These are phyloP conservation scores for Coniferiporia sulphurascens DNA, from an alignment of 1,284 basidiomycete genomes.

Conservation along the genomic window DNA sequence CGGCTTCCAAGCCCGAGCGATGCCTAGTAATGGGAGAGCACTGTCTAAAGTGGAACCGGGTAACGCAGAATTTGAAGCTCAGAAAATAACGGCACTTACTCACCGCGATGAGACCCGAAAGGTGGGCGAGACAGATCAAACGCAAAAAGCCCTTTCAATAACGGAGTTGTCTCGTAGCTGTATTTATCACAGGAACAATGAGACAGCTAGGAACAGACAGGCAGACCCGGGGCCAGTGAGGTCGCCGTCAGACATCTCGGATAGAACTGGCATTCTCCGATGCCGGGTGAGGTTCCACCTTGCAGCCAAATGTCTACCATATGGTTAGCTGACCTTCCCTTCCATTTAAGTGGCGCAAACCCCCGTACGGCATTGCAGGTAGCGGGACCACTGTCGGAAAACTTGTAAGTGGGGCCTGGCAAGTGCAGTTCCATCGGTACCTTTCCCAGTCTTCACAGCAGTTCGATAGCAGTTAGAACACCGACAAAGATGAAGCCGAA, in stretches of 20 bases:
- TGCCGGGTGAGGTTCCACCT: not conserved
- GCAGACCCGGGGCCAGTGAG: not conserved
- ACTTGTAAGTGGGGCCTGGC: too few species aligned
- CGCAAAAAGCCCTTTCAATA: not conserved
- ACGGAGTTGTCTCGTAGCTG: not conserved
- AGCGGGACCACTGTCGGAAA: too few species aligned
- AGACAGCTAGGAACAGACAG: not conserved
- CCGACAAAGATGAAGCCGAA: too few species aligned
- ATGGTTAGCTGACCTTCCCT: not conserved
- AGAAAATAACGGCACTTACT: not conserved
- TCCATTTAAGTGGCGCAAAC: not conserved
- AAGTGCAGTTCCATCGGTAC: too few species aligned
- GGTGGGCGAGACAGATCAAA: not conserved
- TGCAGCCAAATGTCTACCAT: not conserved
- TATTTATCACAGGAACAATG: slow-evolving; percentile 6
- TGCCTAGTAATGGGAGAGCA: not conserved
- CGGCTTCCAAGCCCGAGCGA: not conserved
- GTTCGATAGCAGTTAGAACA: too few species aligned
- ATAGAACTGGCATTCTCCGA: not conserved
- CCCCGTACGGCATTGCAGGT: too few species aligned
- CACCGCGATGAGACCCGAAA: not conserved
- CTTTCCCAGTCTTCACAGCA: too few species aligned
- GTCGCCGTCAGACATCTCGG: not conserved
- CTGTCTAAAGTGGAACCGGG: not conserved
- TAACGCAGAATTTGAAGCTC: not conserved